These are phyloP conservation scores for Lentinus tigrinus DNA, from an alignment of 768 basidiomycete species.

Conservation along the genomic window DNA sequence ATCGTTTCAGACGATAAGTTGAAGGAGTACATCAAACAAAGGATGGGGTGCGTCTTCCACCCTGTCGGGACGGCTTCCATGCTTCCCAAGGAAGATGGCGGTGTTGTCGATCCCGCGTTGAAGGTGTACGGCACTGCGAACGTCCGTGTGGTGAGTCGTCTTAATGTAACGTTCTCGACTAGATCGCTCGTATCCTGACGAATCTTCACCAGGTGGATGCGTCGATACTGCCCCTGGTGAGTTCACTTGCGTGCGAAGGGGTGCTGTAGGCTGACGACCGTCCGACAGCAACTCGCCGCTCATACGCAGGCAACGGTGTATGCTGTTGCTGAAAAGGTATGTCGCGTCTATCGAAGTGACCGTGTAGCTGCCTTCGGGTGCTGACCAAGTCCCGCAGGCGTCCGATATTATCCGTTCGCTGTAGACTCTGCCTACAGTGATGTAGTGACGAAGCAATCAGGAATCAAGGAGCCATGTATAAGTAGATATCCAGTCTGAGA, in stretches of 20 bases:
- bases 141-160: conserved; percentile 4
- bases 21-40: conserved; percentile 1
- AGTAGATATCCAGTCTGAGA: no score
- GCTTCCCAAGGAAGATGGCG: conserved; percentile 12
- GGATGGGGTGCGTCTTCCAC: neutral
- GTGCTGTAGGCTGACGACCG: neutral
- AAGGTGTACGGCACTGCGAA: conserved; percentile 11
- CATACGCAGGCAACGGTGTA: neutral
- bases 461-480: no score
- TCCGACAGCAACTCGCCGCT: neutral
- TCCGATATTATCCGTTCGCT: neutral
- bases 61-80: conserved; percentile 3
- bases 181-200: neutral
- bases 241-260: neutral
- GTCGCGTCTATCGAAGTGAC: neutral
- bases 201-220: neutral
- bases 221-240: neutral
- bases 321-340: neutral
- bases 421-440: no score
- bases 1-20: neutral
- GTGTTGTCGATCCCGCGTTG: conserved; percentile 8
- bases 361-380: neutral
- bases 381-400: neutral
- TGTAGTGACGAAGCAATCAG: no score
- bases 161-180: no score